A percentile compares a stretch with the other conserved stretches of the same genome.
These are phyloP conservation scores for Oehlia diaphana DNA, from an alignment of 192 early-diverging fungal genomes.

Conservation along the genomic window DNA sequence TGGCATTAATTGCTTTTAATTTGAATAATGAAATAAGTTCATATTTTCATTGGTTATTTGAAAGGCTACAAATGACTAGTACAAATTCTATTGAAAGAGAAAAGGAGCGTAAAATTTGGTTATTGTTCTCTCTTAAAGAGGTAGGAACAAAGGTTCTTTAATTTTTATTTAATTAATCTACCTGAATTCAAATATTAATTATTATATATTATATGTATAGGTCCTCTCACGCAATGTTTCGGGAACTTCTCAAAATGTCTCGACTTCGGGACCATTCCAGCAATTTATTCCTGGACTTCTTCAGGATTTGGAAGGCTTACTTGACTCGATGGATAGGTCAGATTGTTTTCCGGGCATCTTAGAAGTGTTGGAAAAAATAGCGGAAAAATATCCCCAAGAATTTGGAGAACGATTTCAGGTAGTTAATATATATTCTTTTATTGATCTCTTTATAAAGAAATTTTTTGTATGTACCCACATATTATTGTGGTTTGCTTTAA, in stretches of 20 bases:
- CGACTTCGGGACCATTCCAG: neutral
- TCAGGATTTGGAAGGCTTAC: constrained; percentile 21
- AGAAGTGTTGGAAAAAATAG: constrained; percentile 27
- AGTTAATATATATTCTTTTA: neutral
- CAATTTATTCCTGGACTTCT: constrained; percentile 11
- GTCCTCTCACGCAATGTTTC: neutral
- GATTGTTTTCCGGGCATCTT: constrained; percentile 24
- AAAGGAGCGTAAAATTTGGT: constrained; percentile 24
- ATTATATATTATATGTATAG: neutral
- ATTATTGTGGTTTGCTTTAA: neutral
- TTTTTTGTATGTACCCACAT: neutral
- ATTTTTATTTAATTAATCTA: neutral
- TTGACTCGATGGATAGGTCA: constrained; percentile 26
- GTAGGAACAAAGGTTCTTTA: neutral
- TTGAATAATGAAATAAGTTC: constrained; percentile 10
- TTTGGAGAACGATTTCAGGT: constrained; percentile 29
- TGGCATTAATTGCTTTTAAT: constrained; percentile 8
- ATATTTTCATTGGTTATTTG: constrained; percentile 28
- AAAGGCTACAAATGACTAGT: constrained; percentile 1
- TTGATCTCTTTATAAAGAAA: neutral
- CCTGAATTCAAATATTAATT: neutral
- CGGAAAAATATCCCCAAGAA: constrained; percentile 25
- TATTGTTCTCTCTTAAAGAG: constrained; percentile 23
- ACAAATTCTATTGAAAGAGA: constrained; percentile 18
- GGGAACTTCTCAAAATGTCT: neutral